phyloP scores from a whole-genome alignment of 2,329 filamentous ascomycete genomes.

The Alternaria tenuissima region DNA sequence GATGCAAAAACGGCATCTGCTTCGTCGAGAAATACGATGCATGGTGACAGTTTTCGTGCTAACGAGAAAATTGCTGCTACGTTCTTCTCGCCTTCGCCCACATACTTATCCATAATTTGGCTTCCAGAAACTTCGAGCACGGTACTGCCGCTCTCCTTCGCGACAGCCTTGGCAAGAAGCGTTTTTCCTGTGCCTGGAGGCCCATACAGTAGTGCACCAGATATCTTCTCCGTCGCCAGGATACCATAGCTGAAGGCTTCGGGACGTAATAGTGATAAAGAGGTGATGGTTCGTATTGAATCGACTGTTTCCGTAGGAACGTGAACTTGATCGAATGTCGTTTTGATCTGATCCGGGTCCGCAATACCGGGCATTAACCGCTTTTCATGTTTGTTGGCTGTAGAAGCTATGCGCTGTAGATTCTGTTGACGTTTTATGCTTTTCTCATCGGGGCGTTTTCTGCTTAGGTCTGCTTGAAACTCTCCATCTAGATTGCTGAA shows the following conservation, averaged over 20 bases:
- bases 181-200: constrained; percentile 78
- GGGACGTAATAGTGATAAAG: constrained; percentile 83
- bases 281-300: constrained; percentile 86
- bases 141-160: constrained; percentile 71
- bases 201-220: constrained; percentile 86
- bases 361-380: constrained; percentile 83
- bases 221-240: constrained; percentile 87
- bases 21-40: constrained; percentile 96
- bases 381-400: constrained; percentile 77
- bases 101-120: constrained; percentile 94
- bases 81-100: constrained; percentile 96
- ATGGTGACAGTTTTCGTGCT: constrained; percentile 88
- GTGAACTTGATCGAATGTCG: constrained; percentile 88
- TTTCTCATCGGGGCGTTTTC: constrained; percentile 22
- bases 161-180: constrained; percentile 69
- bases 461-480: constrained; percentile 8
- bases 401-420: constrained; percentile 52
- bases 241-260: constrained; percentile 98
- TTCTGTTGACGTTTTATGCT: constrained; percentile 59
- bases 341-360: constrained; percentile 80
- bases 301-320: constrained; percentile 83
- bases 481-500: constrained; percentile 8
- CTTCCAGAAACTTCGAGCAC: constrained; percentile 87
- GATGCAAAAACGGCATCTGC: constrained; percentile 91
- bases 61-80: constrained; percentile 88